Evolutionary conservation across 73 alveolate species (phyloP).

Genomic region (Strombidium stylifer): DNA sequence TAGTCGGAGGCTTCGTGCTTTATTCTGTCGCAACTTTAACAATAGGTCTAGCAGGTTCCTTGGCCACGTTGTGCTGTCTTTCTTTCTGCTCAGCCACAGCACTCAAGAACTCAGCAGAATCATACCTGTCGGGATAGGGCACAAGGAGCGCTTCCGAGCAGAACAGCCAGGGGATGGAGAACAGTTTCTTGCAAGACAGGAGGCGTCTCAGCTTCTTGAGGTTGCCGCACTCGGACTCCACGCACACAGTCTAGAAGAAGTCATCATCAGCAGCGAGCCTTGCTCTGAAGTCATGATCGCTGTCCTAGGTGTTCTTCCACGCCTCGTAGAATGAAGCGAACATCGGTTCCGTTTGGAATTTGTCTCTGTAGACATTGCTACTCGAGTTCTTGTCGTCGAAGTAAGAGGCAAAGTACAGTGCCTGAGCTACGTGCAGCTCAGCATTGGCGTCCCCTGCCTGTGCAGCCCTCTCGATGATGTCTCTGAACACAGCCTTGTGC

Average conservation of each 20-base stretch:
- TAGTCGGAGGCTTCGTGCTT: no score
- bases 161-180: neutral
- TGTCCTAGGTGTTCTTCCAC: neutral
- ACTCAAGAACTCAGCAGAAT: no score
- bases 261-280: no score
- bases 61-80: no score
- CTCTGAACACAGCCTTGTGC: neutral
- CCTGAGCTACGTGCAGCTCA: slow-evolving; percentile 16
- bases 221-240: neutral
- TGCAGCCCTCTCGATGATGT: neutral
- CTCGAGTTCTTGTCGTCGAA: neutral
- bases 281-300: neutral
- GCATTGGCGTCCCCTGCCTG: neutral
- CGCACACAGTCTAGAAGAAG: neutral
- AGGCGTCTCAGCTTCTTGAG: neutral
- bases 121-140: no score
- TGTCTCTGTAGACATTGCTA: slow-evolving; percentile 6
- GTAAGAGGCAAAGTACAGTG: slow-evolving; percentile 25
- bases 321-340: no score
- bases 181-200: neutral
- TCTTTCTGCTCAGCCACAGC: no score
- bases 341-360: neutral
- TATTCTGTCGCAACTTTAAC: no score
- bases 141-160: neutral
- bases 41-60: no score